Conservation (phyloP, 768 basidiomycete genomes). For the Kwoniella dendrophila region DNA sequence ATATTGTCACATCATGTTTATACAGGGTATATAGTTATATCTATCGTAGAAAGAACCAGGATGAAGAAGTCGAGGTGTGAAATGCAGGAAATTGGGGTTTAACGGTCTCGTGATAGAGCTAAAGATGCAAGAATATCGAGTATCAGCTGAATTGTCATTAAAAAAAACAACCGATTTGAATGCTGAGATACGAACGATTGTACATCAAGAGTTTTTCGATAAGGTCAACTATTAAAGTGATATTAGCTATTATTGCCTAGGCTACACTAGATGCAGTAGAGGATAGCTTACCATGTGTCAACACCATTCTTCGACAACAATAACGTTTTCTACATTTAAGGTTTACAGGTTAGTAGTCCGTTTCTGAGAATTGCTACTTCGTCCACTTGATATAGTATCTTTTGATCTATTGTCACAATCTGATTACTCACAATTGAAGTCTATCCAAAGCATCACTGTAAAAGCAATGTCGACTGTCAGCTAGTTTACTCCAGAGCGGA, state of each 20-base stretch:
- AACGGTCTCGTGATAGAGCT: slow-evolving; percentile 27
- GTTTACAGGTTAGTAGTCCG: background rate
- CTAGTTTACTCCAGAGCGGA: background rate
- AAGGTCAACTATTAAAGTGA: slow-evolving; percentile 70
- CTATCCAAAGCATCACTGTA: slow-evolving; percentile 84
- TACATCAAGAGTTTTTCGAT: slow-evolving; percentile 97
- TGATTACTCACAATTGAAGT: slow-evolving; percentile 68
- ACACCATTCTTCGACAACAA: slow-evolving; percentile 94
- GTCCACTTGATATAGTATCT: background rate
- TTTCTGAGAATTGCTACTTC: background rate
- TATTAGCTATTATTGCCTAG: slow-evolving; percentile 13
- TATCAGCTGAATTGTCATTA: slow-evolving; percentile 8
- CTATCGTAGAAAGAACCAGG: background rate
- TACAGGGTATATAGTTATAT: slow-evolving; percentile 12
- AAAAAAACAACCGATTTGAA: background rate
- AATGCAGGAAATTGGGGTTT: background rate
- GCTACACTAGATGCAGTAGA: background rate
- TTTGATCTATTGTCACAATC: no score
- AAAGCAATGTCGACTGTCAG: background rate
- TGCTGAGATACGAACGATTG: slow-evolving; percentile 68
- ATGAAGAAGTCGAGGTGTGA: background rate
- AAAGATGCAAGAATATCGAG: background rate
- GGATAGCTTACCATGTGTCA: slow-evolving; percentile 68
- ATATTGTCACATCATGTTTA: slow-evolving; percentile 11
- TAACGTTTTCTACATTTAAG: slow-evolving; percentile 67